Percentiles rank a stretch among this genome's conserved stretches.
These are phyloP conservation scores for Fusarium pininemorale DNA, from an alignment of 2,329 filamentous ascomycete genomes.

Conservation along the genomic window DNA sequence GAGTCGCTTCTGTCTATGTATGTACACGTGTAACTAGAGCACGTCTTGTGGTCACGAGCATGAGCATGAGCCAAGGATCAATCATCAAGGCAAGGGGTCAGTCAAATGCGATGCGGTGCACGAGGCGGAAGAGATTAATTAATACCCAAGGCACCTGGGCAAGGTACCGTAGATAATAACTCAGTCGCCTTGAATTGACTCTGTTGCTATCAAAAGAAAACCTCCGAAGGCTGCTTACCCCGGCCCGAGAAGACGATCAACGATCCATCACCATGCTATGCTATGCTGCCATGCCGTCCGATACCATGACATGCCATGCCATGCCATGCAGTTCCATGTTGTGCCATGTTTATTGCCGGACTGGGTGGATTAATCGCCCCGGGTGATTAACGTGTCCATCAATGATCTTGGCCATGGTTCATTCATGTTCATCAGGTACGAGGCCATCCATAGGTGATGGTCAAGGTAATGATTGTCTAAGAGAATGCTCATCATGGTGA, in stretches of 20 bases:
- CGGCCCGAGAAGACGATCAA: slow-evolving; percentile 18
- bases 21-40: slow-evolving; percentile 25
- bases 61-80: slow-evolving; percentile 1
- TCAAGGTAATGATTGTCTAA: slow-evolving; percentile 12
- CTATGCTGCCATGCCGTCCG: not conserved
- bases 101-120: not conserved
- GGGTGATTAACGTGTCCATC: slow-evolving; percentile 15
- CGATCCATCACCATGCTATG: slow-evolving; percentile 22
- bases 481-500: not conserved
- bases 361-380: slow-evolving; percentile 21
- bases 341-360: slow-evolving; percentile 5
- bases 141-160: not conserved
- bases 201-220: slow-evolving; percentile 18
- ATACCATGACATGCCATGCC: slow-evolving; percentile 11
- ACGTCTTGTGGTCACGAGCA: slow-evolving; percentile 10
- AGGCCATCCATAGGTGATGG: slow-evolving; percentile 3
- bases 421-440: slow-evolving; percentile 28
- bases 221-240: slow-evolving; percentile 32
- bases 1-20: slow-evolving; percentile 1
- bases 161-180: not conserved
- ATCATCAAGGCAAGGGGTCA: not conserved
- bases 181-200: slow-evolving; percentile 2
- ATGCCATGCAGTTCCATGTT: not conserved
- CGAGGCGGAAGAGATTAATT: slow-evolving; percentile 19
- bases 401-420: not conserved